Conservation (phyloP, 192 early-diverging fungal species). For the Gigaspora rosea region DNA sequence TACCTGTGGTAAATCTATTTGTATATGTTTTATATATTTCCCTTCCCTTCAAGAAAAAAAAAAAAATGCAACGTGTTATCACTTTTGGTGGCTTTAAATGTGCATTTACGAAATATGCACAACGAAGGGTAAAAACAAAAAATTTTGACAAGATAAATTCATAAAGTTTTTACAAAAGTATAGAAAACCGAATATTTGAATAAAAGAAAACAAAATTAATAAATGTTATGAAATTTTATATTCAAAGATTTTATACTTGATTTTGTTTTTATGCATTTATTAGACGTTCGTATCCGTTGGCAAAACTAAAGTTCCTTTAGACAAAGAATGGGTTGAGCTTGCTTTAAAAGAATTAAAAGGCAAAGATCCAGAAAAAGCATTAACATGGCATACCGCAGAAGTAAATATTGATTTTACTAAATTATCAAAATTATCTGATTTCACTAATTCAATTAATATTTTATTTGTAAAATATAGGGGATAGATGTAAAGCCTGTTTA, state of each 20-base stretch:
- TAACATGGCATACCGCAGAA: constrained; percentile 85
- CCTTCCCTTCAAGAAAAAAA: too few species aligned
- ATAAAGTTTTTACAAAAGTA: background rate
- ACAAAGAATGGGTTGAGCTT: constrained; percentile 70
- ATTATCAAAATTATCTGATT: background rate
- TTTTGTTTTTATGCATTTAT: too few species aligned
- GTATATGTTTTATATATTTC: too few species aligned
- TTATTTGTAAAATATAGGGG: constrained; percentile 46
- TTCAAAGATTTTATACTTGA: too few species aligned
- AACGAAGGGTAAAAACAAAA: background rate
- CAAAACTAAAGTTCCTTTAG: constrained; percentile 54
- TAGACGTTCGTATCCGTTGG: constrained; percentile 24
- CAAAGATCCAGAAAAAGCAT: constrained; percentile 68
- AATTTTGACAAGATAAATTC: background rate
- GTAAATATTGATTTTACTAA: constrained; percentile 31
- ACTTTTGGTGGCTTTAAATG: background rate
- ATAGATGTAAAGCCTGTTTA: constrained; percentile 86
- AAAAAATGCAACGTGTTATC: background rate
- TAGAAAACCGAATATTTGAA: background rate
- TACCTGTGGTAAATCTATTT: too few species aligned
- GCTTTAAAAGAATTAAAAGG: constrained; percentile 87
- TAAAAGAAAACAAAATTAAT: too few species aligned
- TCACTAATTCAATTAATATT: background rate
- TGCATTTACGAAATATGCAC: background rate
- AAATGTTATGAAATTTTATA: too few species aligned